phyloP scores from a whole-genome alignment of 2,329 filamentous ascomycete genomes.

The Fusarium cicatricum region DNA sequence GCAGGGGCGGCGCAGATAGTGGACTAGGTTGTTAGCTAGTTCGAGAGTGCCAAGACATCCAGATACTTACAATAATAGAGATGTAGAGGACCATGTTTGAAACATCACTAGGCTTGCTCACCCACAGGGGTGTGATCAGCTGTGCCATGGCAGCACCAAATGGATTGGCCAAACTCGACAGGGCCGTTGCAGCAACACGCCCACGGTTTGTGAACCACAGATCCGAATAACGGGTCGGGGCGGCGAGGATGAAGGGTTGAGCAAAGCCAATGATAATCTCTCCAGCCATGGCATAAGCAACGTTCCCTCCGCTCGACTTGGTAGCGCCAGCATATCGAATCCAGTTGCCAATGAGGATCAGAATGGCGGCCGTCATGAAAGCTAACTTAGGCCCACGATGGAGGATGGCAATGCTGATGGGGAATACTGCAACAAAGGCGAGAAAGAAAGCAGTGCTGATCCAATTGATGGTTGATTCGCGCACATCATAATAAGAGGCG shows the following conservation, averaged over 20 bases:
- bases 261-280: conserved; percentile 89
- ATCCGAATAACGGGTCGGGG: conserved; percentile 90
- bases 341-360: conserved; percentile 89
- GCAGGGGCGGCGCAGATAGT: conserved; percentile 71
- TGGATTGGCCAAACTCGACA: conserved; percentile 87
- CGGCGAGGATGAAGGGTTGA: conserved; percentile 90
- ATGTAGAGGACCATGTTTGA: conserved; percentile 87
- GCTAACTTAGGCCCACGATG: conserved; percentile 82
- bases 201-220: conserved; percentile 91
- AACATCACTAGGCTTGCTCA: conserved; percentile 67
- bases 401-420: conserved; percentile 77
- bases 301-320: conserved; percentile 66
- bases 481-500: conserved; percentile 77
- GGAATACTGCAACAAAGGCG: conserved; percentile 77
- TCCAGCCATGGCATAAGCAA: conserved; percentile 84
- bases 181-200: conserved; percentile 85
- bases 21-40: conserved; percentile 42
- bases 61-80: conserved; percentile 73
- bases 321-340: conserved; percentile 79
- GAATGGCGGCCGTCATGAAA: conserved; percentile 75
- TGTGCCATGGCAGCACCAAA: conserved; percentile 90
- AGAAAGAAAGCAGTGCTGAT: conserved; percentile 88
- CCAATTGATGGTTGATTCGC: conserved; percentile 87
- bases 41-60: neutral
- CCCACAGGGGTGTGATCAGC: conserved; percentile 83